Evolutionary conservation across 306 rosid species (phyloP).

Genomic region (Trichosanthes cucumerina): DNA sequence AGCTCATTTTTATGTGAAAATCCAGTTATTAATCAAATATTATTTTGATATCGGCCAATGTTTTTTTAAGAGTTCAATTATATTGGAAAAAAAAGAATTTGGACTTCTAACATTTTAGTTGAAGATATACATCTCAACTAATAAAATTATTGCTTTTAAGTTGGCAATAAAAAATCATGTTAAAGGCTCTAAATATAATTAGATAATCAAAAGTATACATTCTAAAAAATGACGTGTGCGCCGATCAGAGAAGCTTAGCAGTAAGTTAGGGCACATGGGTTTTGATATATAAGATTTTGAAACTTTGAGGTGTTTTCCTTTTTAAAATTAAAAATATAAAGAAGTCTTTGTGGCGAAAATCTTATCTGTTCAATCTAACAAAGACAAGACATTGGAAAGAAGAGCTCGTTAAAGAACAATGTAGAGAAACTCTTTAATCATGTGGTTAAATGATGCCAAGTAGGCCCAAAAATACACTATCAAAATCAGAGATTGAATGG

Average conservation of each 20-base stretch:
- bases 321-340: not conserved
- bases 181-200: not conserved
- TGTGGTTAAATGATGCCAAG: slow-evolving; percentile 32
- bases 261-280: not conserved
- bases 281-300: not conserved
- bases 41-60: not conserved
- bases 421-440: slow-evolving; percentile 13
- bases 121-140: too few species aligned
- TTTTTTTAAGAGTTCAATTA: too few species aligned
- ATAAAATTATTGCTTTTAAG: too few species aligned
- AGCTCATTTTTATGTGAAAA: not conserved
- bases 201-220: not conserved
- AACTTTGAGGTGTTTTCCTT: not conserved
- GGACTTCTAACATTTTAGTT: too few species aligned
- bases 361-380: slow-evolving; percentile 11
- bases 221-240: not conserved
- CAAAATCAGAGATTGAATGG: slow-evolving; percentile 13
- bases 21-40: not conserved
- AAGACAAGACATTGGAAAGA: slow-evolving; percentile 12
- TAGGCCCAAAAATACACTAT: slow-evolving; percentile 12
- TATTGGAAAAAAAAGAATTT: too few species aligned
- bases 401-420: not conserved
- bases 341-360: slow-evolving; percentile 11
- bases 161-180: too few species aligned
- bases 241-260: not conserved